Evolutionary conservation across 1,284 basidiomycete species (phyloP).

Genomic region (Stygiomarasmius scandens): DNA sequence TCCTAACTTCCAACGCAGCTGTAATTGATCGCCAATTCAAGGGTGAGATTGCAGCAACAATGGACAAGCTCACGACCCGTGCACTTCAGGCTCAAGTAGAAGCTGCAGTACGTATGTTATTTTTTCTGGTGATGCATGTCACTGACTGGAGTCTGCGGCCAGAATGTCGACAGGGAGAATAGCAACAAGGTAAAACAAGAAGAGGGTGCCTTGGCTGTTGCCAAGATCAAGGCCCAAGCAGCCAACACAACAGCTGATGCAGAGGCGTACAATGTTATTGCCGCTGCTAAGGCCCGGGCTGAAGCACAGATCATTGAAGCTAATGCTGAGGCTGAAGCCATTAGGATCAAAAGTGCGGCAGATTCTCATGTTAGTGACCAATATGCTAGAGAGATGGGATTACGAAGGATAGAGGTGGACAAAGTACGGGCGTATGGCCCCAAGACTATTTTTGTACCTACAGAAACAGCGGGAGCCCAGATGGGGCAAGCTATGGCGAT

Average conservation of each 20-base stretch:
- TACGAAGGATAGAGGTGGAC: conserved; percentile 65
- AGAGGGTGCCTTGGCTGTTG: conserved; percentile 73
- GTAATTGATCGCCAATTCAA: conserved; percentile 85
- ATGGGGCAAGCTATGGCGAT: conserved; percentile 62
- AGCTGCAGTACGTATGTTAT: conserved; percentile 59
- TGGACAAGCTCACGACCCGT: conserved; percentile 82
- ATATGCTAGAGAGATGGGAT: conserved; percentile 77
- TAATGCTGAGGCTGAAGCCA: conserved; percentile 72
- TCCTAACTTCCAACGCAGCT: conserved; percentile 39
- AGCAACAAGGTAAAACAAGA: conserved; percentile 84
- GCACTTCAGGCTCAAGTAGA: conserved; percentile 83
- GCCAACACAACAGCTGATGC: conserved; percentile 74
- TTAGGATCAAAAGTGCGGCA: conserved; percentile 63
- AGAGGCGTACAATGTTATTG: conserved; percentile 70
- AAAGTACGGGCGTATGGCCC: conserved; percentile 67
- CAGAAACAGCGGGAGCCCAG: conserved; percentile 56
- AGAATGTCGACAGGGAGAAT: conserved; percentile 84
- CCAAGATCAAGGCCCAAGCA: conserved; percentile 71
- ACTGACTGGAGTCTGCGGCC: conserved; percentile 1
- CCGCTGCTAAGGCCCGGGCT: conserved; percentile 74
- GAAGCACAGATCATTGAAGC: conserved; percentile 72
- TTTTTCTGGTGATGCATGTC: not conserved
- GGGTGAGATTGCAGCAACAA: conserved; percentile 77
- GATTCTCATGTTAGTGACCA: conserved; percentile 61
- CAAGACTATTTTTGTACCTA: conserved; percentile 72